A percentile compares a stretch with the other conserved stretches of the same genome.
Evolutionary conservation across 495 filamentous ascomycete species (phyloP).

Genomic region (Penicillium cataractarum): DNA sequence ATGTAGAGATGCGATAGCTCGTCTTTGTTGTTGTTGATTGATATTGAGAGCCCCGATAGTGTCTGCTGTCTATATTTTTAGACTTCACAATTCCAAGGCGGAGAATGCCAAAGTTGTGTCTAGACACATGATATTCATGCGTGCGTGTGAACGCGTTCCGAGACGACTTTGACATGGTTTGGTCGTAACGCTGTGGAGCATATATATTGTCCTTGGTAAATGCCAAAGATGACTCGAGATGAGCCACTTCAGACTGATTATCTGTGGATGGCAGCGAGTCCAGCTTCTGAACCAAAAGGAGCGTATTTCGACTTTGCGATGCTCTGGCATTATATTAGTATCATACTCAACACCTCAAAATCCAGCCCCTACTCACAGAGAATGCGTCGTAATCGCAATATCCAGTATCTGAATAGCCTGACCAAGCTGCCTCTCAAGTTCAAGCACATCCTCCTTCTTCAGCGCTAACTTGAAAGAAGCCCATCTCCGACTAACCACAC

Average conservation of each 20-base stretch:
- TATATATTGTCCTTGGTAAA: too few species aligned
- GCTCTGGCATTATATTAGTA: background rate
- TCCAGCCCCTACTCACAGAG: background rate
- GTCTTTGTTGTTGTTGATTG: background rate
- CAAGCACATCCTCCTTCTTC: background rate
- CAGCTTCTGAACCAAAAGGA: background rate
- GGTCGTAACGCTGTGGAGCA: too few species aligned
- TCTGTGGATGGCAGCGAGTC: background rate
- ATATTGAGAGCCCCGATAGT: background rate
- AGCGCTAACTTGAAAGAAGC: background rate
- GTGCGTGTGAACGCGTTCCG: background rate
- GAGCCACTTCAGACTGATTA: background rate
- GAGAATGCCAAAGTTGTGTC: background rate
- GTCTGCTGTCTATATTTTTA: background rate
- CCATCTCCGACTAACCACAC: background rate
- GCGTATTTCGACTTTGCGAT: background rate
- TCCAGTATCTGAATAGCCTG: background rate
- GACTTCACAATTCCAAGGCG: background rate
- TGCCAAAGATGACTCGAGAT: background rate
- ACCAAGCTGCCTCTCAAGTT: background rate
- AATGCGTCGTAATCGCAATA: background rate
- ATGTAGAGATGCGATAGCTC: background rate
- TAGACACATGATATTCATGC: background rate
- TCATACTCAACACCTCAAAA: background rate
- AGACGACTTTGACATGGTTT: background rate